Conservation (phyloP, 352 stramenopile species). For the Pythium sukuiense region DNA sequence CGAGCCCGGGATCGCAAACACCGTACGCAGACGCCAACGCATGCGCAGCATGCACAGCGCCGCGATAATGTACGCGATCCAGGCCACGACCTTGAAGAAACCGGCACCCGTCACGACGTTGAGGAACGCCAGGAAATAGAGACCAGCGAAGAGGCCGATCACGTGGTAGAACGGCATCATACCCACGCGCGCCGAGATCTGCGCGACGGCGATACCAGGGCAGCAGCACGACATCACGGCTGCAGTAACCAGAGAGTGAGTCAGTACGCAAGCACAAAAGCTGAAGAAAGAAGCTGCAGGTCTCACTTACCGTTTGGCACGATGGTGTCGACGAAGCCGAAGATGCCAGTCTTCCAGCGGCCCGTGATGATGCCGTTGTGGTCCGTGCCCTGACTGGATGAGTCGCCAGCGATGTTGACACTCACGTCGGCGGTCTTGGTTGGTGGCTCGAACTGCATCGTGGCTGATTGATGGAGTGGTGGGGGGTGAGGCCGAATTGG, state of each 20-base stretch:
- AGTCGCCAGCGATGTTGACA: conserved; percentile 38
- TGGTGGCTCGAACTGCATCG: conserved; percentile 60
- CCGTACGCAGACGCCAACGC: conserved; percentile 56
- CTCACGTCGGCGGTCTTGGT: conserved; percentile 51
- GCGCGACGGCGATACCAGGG: conserved; percentile 55
- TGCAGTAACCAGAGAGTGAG: conserved; percentile 11
- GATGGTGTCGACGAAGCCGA: conserved; percentile 62
- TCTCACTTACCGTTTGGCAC: conserved; percentile 61
- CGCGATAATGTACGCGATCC: conserved; percentile 37
- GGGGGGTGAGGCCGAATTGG: conserved; percentile 1
- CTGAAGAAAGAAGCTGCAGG: not conserved
- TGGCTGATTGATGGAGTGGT: conserved; percentile 8
- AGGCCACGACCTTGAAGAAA: conserved; percentile 55
- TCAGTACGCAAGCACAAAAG: not conserved
- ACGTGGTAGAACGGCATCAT: conserved; percentile 61
- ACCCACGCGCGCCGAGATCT: conserved; percentile 61
- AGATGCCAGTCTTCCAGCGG: conserved; percentile 75
- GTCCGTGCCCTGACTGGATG: conserved; percentile 43
- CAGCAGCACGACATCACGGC: conserved; percentile 71
- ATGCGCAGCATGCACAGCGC: conserved; percentile 46
- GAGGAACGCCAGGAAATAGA: conserved; percentile 60
- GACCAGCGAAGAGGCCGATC: conserved; percentile 41
- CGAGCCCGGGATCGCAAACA: conserved; percentile 67
- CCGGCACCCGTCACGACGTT: conserved; percentile 25
- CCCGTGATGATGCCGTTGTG: conserved; percentile 72